Base-by-base conservation (phyloP, 306 rosid genomes). In the Cicer arietinum region DNA sequence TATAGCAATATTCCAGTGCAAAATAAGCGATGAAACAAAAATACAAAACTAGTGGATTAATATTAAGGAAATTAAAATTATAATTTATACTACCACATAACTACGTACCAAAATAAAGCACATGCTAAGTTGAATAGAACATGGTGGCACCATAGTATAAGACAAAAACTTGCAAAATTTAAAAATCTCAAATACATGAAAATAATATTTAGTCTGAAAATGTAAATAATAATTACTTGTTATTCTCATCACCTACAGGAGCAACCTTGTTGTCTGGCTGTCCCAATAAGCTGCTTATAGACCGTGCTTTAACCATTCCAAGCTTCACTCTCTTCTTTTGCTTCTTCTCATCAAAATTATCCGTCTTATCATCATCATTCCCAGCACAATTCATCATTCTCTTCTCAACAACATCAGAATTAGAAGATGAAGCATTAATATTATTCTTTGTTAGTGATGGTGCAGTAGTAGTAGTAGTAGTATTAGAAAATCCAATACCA, bases 281-380 rank as follows among this genome's bases (percentile, higher is more conserved):
- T n/a, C 95, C 96, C 43, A 93, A 81, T 79, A 93, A 89, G 89
- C 98, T 93, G 61, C 91, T 93, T 11, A 93, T 87, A 16, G 98
- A 93, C 17, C 98, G 84, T 0, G 98, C 98, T 81, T 93, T 93
- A 45, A 93, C 98, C 77, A 84, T 72, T 59, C 98, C 96, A 17
- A 88, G 91, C 78, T 86, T 86, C 90, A 82, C 79, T 71, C 71
- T 87, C 73, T 81, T 81, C 79, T 81, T 86, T 0, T 79, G 64
- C 54, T 83, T 78, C 80, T 71, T 71, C 47, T 77, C 65, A 8
- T 80, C 69, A 37, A 54, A n/a, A 35, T 35, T 13, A 0, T 11
- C 70, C 11, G 67, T 50, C 4, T 71, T 20, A 56, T 58, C 67
- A 63, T 5, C 70, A 68, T 4, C 57, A 76, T 5, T 8, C 37